phyloP scores from a whole-genome alignment of 2,329 filamentous ascomycete genomes.

The Monilinia aucupariae region DNA sequence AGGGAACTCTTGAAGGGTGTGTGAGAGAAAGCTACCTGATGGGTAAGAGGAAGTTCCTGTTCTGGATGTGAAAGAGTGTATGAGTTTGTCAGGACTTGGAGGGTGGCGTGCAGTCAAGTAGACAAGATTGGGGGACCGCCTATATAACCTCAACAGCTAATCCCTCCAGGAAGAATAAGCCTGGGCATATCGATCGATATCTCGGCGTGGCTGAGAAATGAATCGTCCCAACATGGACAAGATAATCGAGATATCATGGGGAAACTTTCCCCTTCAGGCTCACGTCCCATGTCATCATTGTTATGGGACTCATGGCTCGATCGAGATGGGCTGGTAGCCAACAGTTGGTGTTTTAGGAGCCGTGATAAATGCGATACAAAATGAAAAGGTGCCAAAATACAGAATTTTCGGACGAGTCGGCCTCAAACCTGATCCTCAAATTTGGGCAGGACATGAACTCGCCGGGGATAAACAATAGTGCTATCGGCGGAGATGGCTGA shows the following conservation, averaged over 20 bases:
- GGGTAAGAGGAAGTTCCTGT: not conserved
- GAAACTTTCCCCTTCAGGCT: not conserved
- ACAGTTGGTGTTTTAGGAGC: too few relatives aligned
- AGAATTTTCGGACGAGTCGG: conserved; percentile 1
- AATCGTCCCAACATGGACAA: not conserved
- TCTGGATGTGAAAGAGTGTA: not conserved
- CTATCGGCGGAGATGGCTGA: conserved; percentile 3
- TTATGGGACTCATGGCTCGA: too few relatives aligned
- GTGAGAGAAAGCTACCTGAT: not conserved
- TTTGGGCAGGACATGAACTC: not conserved
- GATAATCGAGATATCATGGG: not conserved
- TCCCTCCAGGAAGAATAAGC: not conserved
- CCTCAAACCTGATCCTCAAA: not conserved
- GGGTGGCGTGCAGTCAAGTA: not conserved
- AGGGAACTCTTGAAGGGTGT: not conserved
- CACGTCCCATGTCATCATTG: not conserved
- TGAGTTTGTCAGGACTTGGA: not conserved
- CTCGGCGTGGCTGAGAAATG: not conserved
- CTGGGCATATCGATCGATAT: not conserved
- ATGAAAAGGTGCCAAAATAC: too few relatives aligned
- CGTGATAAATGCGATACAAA: not conserved
- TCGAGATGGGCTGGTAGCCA: too few relatives aligned
- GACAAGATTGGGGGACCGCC: not conserved
- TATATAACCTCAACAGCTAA: not conserved
- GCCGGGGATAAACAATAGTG: not conserved